Evolutionary conservation across 805 yeast genomes (phyloP), one percentile per base, ranked within the genome.

Genomic region (Nematodospora valgi): DNA sequence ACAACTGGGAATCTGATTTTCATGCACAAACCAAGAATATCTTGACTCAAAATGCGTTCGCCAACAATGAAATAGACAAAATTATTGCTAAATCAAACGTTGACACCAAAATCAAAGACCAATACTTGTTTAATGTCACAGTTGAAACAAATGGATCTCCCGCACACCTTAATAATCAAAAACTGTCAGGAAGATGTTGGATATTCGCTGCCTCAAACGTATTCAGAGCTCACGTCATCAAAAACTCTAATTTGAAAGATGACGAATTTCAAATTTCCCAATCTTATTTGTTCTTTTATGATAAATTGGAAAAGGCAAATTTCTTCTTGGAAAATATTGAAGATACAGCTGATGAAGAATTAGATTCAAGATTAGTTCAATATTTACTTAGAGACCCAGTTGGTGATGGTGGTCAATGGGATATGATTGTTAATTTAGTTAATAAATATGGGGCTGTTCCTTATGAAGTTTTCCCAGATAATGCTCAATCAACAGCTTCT

Each of bases 321-420:
- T 83, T 69, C 56, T 86, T 84, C 59, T 62, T 86, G 46, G 88
- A 86, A 43, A 86, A 84, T 56, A 74, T 85, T 37, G 64, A 81
- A 39, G 83, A 82, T 47, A 82, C 94, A 17, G 70, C 74, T 22
- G 67, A 75, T 23, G 80, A 80, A 54, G 79, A 71, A 28, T 72
- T 81, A 34, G 88, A 78, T 43, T 79, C 88, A 1, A 72, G 94
- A 44, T 60, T 84, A 38, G 76, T 86, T 32, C 85, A 80, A 58
- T 75, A 72, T 46, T 59, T 86, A 30, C 64, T 86, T 36, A 47
- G 63, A 4, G 80, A 76, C 36, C 94, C 95, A 16, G 77, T 80
- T 29, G 56, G 72, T 39, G 95, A 87, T 52, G 95, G 96, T 47
- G 95, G 96, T 35, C 95, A 86, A 59, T 86, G 83, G 71, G 80